phyloP scores from a whole-genome alignment of 163 green algal species.

The Smithsoniella earleae region DNA sequence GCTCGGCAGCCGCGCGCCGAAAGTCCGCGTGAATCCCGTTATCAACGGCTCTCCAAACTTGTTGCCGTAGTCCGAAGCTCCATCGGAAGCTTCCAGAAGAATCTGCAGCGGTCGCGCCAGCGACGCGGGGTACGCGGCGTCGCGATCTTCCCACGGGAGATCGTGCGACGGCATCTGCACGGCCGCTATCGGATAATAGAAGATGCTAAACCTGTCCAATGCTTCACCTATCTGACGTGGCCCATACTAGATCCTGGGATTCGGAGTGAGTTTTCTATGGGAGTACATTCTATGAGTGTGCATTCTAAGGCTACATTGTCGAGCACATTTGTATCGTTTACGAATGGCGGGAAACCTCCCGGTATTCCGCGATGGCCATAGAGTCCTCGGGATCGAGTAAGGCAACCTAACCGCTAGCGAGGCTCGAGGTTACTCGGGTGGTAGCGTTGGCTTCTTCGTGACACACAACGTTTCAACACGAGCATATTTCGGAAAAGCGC shows the following conservation, averaged over 20 bases:
- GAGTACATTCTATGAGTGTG: too few relatives aligned
- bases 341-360: too few relatives aligned
- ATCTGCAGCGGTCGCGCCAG: constrained; percentile 87
- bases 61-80: constrained; percentile 97
- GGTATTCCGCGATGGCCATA: too few relatives aligned
- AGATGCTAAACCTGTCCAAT: neutral
- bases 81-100: constrained; percentile 94
- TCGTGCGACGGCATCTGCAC: constrained; percentile 34
- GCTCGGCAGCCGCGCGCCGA: constrained; percentile 70
- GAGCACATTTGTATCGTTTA: too few relatives aligned
- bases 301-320: too few relatives aligned
- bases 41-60: constrained; percentile 99
- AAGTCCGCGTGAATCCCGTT: constrained; percentile 84
- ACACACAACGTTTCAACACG: too few relatives aligned
- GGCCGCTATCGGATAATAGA: neutral
- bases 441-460: too few relatives aligned
- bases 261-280: neutral
- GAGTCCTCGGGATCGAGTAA: too few relatives aligned
- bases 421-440: neutral
- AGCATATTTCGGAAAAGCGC: too few relatives aligned
- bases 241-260: neutral
- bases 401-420: neutral
- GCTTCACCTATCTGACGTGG: neutral
- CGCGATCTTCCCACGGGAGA: constrained; percentile 61
- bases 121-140: constrained; percentile 64